phyloP scores from a whole-genome alignment of 2,329 filamentous ascomycete species.

The Beauveria caledonica region DNA sequence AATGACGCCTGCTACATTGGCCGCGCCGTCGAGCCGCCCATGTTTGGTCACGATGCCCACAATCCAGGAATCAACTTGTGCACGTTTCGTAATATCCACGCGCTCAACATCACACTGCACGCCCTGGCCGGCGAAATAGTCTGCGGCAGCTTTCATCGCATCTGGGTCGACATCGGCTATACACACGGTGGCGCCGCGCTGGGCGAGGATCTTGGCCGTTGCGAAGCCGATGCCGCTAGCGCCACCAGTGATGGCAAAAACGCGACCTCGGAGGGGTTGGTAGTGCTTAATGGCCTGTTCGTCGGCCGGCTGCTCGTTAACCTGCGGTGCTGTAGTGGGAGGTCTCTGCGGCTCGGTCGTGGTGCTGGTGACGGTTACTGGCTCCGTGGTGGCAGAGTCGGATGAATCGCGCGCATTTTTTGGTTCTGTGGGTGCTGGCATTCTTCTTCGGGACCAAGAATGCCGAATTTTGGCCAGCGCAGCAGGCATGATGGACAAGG shows the following conservation, averaged over 20 bases:
- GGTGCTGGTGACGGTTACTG: background rate
- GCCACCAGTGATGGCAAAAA: conserved; percentile 26
- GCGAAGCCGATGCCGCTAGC: conserved; percentile 33
- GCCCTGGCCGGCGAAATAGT: conserved; percentile 21
- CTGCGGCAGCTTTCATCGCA: conserved; percentile 23
- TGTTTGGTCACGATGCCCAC: conserved; percentile 33
- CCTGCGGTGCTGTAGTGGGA: background rate
- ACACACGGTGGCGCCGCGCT: conserved; percentile 28
- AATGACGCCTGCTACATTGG: conserved; percentile 45
- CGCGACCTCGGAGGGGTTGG: conserved; percentile 15
- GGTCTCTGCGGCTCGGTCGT: background rate
- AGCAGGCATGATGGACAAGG: background rate
- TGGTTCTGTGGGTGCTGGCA: background rate
- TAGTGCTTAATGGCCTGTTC: background rate
- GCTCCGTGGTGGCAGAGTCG: background rate
- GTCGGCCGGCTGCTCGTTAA: background rate
- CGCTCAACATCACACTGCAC: conserved; percentile 25
- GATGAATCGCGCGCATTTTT: background rate
- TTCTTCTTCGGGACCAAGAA: background rate
- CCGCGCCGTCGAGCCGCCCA: conserved; percentile 43
- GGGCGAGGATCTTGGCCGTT: conserved; percentile 29
- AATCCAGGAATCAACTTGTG: conserved; percentile 43
- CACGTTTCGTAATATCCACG: conserved; percentile 38
- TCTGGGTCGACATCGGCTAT: conserved; percentile 29
- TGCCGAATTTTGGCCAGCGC: background rate